These are phyloP conservation scores for Colletotrichum acutatum DNA, from an alignment of 2,329 filamentous ascomycete genomes.

Conservation along the genomic window DNA sequence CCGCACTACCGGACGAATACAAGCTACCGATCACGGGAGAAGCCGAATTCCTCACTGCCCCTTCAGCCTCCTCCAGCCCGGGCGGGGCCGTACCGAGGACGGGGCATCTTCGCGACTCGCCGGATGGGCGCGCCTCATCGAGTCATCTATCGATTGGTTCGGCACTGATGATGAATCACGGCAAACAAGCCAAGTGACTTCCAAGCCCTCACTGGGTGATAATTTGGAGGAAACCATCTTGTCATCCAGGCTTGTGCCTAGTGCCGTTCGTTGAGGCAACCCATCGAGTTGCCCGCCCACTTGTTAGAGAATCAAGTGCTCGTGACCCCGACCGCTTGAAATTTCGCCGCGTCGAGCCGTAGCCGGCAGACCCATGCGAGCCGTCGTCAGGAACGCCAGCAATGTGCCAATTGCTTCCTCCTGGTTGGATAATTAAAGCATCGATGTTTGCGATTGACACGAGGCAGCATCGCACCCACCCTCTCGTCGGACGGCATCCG, in stretches of 20 bases:
- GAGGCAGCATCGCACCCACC: not conserved
- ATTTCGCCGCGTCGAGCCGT: not conserved
- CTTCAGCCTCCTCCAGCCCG: not conserved
- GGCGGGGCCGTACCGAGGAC: not conserved
- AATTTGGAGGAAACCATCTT: not conserved
- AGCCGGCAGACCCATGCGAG: not conserved
- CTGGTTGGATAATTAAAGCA: not conserved
- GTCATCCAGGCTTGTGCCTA: not conserved
- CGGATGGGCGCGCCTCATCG: not conserved
- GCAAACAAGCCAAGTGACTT: not conserved
- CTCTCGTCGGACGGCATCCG: not conserved
- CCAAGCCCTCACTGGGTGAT: not conserved
- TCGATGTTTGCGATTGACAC: not conserved
- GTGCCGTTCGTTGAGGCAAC: not conserved
- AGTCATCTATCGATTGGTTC: not conserved
- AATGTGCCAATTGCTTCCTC: not conserved
- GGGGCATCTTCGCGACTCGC: not conserved
- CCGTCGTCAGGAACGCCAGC: not conserved
- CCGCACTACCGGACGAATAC: too few species aligned
- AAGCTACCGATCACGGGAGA: not conserved
- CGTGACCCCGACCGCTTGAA: not conserved
- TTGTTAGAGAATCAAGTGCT: too few species aligned
- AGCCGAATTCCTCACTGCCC: not conserved
- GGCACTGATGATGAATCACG: not conserved
- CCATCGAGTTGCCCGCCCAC: not conserved